Conservation (phyloP, 1,284 basidiomycete genomes). For the Fistulina hepatica region DNA sequence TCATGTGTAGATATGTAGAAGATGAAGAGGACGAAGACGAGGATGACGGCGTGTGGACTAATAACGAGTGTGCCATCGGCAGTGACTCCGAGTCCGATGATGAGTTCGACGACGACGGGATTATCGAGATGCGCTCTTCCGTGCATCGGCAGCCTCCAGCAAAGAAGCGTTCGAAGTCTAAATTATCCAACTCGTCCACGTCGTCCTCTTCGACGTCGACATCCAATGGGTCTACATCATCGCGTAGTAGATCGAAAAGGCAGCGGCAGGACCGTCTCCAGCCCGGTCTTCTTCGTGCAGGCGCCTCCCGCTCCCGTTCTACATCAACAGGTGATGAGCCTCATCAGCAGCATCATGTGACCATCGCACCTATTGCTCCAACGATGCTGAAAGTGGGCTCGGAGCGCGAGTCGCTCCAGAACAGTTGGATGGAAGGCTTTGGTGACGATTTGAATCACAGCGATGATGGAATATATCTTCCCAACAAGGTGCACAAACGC, state of each 20-base stretch:
- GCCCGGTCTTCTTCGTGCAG: constrained; percentile 6
- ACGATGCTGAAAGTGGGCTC: constrained; percentile 65
- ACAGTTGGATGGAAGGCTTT: constrained; percentile 28
- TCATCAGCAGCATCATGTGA: constrained; percentile 36
- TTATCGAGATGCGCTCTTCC: constrained; percentile 51
- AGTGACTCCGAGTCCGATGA: constrained; percentile 30
- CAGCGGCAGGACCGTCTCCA: constrained; percentile 13
- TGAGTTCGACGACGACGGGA: constrained; percentile 51
- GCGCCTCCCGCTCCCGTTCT: constrained; percentile 6
- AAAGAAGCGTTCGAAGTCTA: constrained; percentile 27
- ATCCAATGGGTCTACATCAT: constrained; percentile 21
- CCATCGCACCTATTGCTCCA: constrained; percentile 91
- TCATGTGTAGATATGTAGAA: constrained; percentile 43
- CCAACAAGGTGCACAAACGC: constrained; percentile 7
- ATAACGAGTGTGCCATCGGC: constrained; percentile 29
- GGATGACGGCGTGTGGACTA: constrained; percentile 14
- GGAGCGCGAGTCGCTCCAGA: constrained; percentile 41
- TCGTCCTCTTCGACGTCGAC: constrained; percentile 31
- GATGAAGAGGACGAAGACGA: constrained; percentile 40
- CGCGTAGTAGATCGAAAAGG: constrained; percentile 7
- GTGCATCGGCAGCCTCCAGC: constrained; percentile 15
- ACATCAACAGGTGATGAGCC: constrained; percentile 37
- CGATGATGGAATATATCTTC: constrained; percentile 4
- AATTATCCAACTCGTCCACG: constrained; percentile 26
- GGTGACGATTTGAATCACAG: constrained; percentile 19